phyloP scores from a whole-genome alignment of 257 asterid species.

The Misopates orontium region DNA sequence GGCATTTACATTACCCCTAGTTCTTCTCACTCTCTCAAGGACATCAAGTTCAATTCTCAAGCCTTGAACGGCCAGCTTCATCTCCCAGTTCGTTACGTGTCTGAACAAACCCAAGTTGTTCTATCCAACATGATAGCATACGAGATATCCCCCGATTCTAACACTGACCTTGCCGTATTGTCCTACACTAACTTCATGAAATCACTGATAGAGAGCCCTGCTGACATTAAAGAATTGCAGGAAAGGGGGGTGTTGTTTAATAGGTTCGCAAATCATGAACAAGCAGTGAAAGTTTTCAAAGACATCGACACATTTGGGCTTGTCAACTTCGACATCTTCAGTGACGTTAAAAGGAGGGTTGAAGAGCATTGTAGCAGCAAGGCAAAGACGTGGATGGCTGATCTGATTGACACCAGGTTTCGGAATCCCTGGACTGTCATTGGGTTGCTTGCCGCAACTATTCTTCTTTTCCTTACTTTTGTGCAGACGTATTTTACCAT shows the following conservation, averaged over 20 bases:
- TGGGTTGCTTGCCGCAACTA: neutral
- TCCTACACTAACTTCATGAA: constrained; percentile 34
- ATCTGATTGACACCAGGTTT: neutral
- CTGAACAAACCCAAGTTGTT: neutral
- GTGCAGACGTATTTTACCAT: neutral
- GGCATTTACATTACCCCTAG: constrained; percentile 13
- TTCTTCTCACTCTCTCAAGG: constrained; percentile 4
- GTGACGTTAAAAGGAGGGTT: neutral
- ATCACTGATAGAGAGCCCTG: constrained; percentile 29
- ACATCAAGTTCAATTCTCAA: constrained; percentile 2
- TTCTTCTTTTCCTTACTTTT: neutral
- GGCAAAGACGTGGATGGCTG: neutral
- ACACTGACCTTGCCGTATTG: constrained; percentile 18
- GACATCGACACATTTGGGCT: neutral
- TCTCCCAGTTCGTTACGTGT: neutral
- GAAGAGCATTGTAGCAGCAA: neutral
- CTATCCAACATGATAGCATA: constrained; percentile 35
- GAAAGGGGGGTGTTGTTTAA: neutral
- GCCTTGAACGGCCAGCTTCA: neutral
- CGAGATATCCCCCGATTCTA: constrained; percentile 25
- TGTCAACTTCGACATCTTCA: neutral
- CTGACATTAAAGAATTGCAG: constrained; percentile 27
- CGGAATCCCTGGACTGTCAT: neutral
- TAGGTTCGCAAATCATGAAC: neutral
- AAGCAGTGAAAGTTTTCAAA: neutral